These are phyloP conservation scores for Monosporascus sp. DNA, from an alignment of 2,329 filamentous ascomycete genomes.

Conservation along the genomic window DNA sequence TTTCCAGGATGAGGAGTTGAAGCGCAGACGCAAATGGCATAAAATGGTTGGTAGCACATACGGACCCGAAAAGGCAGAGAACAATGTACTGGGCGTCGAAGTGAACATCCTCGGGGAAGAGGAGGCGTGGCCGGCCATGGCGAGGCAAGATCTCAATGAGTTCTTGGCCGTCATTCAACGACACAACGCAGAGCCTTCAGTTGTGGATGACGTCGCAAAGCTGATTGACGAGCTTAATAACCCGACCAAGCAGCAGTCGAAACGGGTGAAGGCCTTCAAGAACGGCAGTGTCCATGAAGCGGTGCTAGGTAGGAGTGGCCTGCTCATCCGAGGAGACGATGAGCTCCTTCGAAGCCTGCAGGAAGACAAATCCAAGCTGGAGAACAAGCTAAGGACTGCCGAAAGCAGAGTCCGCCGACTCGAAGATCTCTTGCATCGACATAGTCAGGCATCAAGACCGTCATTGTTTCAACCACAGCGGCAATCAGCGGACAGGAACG, in stretches of 20 bases:
- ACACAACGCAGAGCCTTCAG: conserved; percentile 58
- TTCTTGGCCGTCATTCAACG: conserved; percentile 64
- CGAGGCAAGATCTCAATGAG: conserved; percentile 68
- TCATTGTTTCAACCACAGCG: conserved; percentile 48
- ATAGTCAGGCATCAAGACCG: conserved; percentile 55
- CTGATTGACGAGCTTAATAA: conserved; percentile 73
- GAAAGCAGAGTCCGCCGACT: conserved; percentile 86
- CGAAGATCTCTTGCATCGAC: conserved; percentile 86
- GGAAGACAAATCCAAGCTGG: conserved; percentile 72
- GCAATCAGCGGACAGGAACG: conserved; percentile 41
- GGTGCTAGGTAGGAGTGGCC: conserved; percentile 78
- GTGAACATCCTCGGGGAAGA: conserved; percentile 79
- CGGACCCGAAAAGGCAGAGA: conserved; percentile 60
- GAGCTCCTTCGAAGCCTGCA: conserved; percentile 73
- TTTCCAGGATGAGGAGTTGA: conserved; percentile 88
- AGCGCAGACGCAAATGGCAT: conserved; percentile 83
- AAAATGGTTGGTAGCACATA: conserved; percentile 76
- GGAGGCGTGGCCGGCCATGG: conserved; percentile 72
- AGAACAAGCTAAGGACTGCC: conserved; percentile 72
- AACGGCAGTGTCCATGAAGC: conserved; percentile 92
- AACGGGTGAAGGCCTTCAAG: conserved; percentile 88
- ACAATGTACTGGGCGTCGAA: conserved; percentile 70
- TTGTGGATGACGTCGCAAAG: conserved; percentile 69
- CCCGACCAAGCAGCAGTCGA: conserved; percentile 81
- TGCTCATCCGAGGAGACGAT: conserved; percentile 82